Conservation (phyloP, 441 rosid genomes). For the Brassica balearica region DNA sequence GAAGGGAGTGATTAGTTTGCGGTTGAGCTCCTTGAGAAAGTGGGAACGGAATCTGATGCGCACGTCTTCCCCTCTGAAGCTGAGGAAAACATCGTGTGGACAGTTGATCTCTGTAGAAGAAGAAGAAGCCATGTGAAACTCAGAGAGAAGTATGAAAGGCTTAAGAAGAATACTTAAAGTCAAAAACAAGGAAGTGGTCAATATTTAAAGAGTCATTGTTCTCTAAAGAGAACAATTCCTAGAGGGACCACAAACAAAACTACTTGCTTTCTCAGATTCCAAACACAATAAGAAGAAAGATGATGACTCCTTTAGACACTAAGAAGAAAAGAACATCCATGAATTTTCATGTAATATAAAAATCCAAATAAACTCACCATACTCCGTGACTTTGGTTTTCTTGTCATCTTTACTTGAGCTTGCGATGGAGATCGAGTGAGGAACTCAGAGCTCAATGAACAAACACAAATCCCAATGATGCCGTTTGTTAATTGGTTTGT, state of each 20-base stretch:
- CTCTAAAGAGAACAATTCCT: neutral
- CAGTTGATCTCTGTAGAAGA: neutral
- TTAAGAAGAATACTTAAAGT: neutral
- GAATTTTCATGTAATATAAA: neutral
- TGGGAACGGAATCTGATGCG: conserved; percentile 8
- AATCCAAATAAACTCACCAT: neutral
- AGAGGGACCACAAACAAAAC: conserved; percentile 10
- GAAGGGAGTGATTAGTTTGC: conserved; percentile 11
- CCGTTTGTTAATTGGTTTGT: neutral
- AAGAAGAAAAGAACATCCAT: neutral
- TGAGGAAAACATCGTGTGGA: conserved; percentile 23
- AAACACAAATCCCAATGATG: neutral
- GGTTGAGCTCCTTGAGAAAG: conserved; percentile 26
- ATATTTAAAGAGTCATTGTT: neutral
- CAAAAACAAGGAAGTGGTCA: neutral
- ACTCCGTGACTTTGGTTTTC: neutral
- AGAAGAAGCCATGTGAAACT: conserved; percentile 6
- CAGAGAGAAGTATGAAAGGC: neutral
- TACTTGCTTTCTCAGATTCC: neutral
- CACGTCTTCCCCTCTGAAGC: conserved; percentile 13
- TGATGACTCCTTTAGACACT: neutral
- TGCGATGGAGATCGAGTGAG: neutral
- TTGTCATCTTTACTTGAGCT: neutral
- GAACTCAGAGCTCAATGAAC: neutral
- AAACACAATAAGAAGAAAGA: neutral